Evolutionary conservation across 2,329 filamentous ascomycete genomes (phyloP).

Genomic region (Neofusicoccum umdonicola): DNA sequence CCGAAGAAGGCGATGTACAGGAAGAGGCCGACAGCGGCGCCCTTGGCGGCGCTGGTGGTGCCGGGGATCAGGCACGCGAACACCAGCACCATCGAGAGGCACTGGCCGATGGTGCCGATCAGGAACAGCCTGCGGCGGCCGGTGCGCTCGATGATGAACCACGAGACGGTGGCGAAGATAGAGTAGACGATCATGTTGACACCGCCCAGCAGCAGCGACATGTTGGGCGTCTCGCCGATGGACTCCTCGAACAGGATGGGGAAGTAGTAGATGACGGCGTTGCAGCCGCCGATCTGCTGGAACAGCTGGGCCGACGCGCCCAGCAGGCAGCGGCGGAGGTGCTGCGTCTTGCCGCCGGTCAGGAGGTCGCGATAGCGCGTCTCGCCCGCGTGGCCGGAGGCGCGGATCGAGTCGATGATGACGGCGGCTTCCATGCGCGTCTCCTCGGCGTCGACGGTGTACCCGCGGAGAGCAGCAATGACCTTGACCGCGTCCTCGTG

Average conservation of each 20-base stretch:
- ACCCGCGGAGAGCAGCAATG: constrained; percentile 51
- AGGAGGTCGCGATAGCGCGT: constrained; percentile 54
- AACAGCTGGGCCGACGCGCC: constrained; percentile 59
- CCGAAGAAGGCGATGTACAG: constrained; percentile 69
- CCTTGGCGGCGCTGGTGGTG: constrained; percentile 40
- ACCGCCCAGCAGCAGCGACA: constrained; percentile 44
- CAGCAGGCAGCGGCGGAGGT: constrained; percentile 63
- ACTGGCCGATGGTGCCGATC: constrained; percentile 49
- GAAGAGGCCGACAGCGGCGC: constrained; percentile 61
- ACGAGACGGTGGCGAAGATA: constrained; percentile 57
- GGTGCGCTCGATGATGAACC: constrained; percentile 64
- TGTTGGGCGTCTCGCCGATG: constrained; percentile 47
- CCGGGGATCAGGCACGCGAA: constrained; percentile 42
- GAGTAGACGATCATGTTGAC: constrained; percentile 58
- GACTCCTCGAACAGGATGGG: constrained; percentile 46
- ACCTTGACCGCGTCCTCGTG: constrained; percentile 49
- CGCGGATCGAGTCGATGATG: constrained; percentile 56
- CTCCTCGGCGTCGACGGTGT: constrained; percentile 52
- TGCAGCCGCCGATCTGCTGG: constrained; percentile 59
- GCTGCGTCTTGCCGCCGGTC: constrained; percentile 63
- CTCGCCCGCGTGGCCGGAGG: constrained; percentile 40
- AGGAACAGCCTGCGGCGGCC: constrained; percentile 46
- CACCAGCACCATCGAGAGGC: constrained; percentile 53
- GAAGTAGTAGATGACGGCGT: constrained; percentile 46
- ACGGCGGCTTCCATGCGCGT: constrained; percentile 61